These are phyloP conservation scores for Ascochyta lentis DNA, from an alignment of 2,329 filamentous ascomycete species.

Conservation along the genomic window DNA sequence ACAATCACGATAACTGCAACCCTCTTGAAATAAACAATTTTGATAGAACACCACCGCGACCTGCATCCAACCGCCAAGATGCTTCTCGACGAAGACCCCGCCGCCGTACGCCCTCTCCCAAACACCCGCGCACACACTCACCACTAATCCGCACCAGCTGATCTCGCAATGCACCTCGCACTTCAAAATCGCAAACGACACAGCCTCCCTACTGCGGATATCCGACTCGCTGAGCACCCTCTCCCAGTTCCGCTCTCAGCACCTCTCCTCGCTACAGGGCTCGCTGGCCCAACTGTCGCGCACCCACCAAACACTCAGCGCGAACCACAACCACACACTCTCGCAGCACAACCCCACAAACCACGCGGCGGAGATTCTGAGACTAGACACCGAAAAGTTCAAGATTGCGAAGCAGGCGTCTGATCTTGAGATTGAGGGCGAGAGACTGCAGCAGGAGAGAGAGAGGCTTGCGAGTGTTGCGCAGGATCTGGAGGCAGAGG, in stretches of 20 bases:
- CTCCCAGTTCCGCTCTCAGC: conserved; percentile 81
- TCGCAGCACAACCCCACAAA: conserved; percentile 75
- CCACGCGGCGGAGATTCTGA: conserved; percentile 83
- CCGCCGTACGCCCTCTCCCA: conserved; percentile 65
- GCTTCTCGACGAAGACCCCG: conserved; percentile 93
- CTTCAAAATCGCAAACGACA: conserved; percentile 94
- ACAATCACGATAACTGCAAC: neutral
- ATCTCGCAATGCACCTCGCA: conserved; percentile 91
- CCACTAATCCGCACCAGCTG: conserved; percentile 63
- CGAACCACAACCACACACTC: conserved; percentile 79
- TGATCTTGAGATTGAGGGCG: conserved; percentile 92
- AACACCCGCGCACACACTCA: conserved; percentile 21
- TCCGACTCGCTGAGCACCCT: conserved; percentile 82
- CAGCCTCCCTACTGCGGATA: conserved; percentile 80
- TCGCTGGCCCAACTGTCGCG: conserved; percentile 68
- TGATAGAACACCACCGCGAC: neutral
- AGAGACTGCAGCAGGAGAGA: conserved; percentile 81
- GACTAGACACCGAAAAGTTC: conserved; percentile 92
- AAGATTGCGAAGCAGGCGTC: conserved; percentile 88
- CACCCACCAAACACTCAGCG: conserved; percentile 74
- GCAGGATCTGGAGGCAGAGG: conserved; percentile 84
- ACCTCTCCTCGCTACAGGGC: conserved; percentile 57
- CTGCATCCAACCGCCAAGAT: conserved; percentile 62
- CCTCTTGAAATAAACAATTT: neutral
- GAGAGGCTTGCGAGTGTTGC: conserved; percentile 76